phyloP scores from a whole-genome alignment of 345 rosid genomes.

The Clarkia xantiana region DNA sequence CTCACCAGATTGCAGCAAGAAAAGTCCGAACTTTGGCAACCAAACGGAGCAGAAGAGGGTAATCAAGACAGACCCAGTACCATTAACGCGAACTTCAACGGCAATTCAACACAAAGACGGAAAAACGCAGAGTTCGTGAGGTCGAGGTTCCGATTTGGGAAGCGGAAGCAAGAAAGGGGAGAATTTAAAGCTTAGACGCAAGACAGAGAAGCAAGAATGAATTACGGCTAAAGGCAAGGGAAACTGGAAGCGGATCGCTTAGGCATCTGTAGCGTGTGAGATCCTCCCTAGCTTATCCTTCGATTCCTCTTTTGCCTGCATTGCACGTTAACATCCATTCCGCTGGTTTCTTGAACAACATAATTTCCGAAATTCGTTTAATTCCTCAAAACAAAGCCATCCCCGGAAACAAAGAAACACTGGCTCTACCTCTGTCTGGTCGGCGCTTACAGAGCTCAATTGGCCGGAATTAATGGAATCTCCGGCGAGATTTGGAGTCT shows the following conservation, averaged over 20 bases:
- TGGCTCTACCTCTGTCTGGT: not conserved
- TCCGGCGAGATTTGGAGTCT: slow-evolving; percentile 27
- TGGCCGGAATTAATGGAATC: slow-evolving; percentile 15
- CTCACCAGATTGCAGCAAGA: not conserved
- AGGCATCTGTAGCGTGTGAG: slow-evolving; percentile 31
- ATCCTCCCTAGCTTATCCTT: slow-evolving; percentile 19
- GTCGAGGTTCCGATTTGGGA: slow-evolving; percentile 7
- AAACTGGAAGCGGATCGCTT: slow-evolving; percentile 20
- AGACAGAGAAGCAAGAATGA: slow-evolving; percentile 20
- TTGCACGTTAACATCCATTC: slow-evolving; percentile 40
- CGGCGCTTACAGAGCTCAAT: not conserved
- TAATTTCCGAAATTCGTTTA: not conserved
- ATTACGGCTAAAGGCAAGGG: slow-evolving; percentile 40
- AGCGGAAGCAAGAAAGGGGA: slow-evolving; percentile 3
- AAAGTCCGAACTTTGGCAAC: not conserved
- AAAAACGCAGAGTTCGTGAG: not conserved
- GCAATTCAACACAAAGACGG: slow-evolving; percentile 1
- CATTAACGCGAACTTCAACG: not conserved
- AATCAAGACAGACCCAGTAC: not conserved
- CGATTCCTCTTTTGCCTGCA: slow-evolving; percentile 32
- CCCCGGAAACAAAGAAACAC: not conserved
- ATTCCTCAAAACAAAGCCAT: not conserved
- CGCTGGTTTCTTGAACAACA: not conserved
- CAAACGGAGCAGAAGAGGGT: not conserved
- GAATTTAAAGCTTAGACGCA: slow-evolving; percentile 4